These are phyloP conservation scores for Trifolium fragiferum DNA, from an alignment of 306 rosid genomes.

Conservation along the genomic window DNA sequence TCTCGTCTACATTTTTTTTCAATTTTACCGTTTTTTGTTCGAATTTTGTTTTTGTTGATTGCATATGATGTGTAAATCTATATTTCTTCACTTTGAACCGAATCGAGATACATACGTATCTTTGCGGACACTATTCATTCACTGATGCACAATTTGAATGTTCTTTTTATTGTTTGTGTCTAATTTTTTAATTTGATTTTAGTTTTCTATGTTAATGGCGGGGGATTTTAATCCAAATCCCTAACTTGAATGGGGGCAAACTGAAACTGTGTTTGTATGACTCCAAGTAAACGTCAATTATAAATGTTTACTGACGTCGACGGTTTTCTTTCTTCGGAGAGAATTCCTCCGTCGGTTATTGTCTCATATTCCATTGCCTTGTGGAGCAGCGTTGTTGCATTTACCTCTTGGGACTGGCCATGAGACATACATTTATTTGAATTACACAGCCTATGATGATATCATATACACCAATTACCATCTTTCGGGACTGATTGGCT, in stretches of 20 bases:
- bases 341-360: conserved; percentile 50
- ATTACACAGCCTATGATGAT: conserved; percentile 61
- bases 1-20: conserved; percentile 57
- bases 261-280: conserved; percentile 48
- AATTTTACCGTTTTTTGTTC: accelerated
- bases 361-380: conserved; percentile 80
- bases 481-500: conserved; percentile 50
- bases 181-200: too few species aligned
- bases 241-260: conserved; percentile 53
- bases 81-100: conserved; percentile 46
- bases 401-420: conserved; percentile 72
- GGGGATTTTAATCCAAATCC: conserved; percentile 44
- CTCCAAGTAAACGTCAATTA: conserved; percentile 64
- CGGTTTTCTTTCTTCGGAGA: conserved; percentile 42
- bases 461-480: conserved; percentile 50
- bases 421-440: conserved; percentile 40
- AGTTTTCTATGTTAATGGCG: conserved; percentile 32
- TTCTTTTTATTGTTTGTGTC: too few species aligned
- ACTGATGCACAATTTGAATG: too few species aligned
- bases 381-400: conserved; percentile 67
- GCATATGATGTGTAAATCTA: conserved; percentile 42
- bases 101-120: conserved; percentile 2
- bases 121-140: conserved; percentile 15
- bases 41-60: background rate
- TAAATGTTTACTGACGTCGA: conserved; percentile 43